Percentiles rank a stretch among this genome's conserved stretches.
Evolutionary conservation across 768 basidiomycete species (phyloP).

Genomic region (Dictyophora rubrovolvata): DNA sequence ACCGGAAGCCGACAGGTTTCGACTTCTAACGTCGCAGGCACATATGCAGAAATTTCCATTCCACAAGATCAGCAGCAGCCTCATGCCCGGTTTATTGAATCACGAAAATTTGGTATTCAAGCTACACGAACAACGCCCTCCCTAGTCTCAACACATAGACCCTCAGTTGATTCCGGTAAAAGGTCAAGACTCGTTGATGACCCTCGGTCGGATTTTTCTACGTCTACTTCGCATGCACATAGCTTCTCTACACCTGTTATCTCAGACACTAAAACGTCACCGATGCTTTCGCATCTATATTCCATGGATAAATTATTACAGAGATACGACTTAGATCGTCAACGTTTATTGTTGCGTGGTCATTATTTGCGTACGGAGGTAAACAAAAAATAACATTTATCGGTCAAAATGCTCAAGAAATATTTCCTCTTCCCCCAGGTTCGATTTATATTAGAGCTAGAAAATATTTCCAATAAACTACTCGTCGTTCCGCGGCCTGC

Average conservation of each 20-base stretch:
- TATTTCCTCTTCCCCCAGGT: conserved; percentile 35
- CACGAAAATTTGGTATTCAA: conserved; percentile 30
- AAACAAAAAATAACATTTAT: conserved; percentile 17
- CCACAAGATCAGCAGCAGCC: background rate
- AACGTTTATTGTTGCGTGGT: conserved; percentile 64
- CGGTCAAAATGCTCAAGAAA: background rate
- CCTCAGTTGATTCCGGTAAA: background rate
- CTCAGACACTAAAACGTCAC: conserved; percentile 29
- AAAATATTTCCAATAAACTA: conserved; percentile 86
- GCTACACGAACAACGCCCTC: conserved; percentile 69
- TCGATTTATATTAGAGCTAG: conserved; percentile 77
- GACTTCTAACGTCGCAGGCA: background rate
- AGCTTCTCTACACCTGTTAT: conserved; percentile 32
- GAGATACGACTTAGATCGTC: conserved; percentile 57
- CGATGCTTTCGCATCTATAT: conserved; percentile 22
- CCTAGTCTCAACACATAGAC: conserved; percentile 38
- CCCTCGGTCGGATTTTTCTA: conserved; percentile 36
- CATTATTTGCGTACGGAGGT: conserved; percentile 88
- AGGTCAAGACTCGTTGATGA: conserved; percentile 55
- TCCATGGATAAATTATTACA: conserved; percentile 49
- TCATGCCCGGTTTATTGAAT: background rate
- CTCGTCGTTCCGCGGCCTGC: conserved; percentile 90
- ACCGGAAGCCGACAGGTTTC: conserved; percentile 30
- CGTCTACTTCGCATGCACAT: conserved; percentile 49
- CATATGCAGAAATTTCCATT: background rate